Conservation (phyloP, 371 early-diverging fungal species). For the Syncephalastrum racemosum region DNA sequence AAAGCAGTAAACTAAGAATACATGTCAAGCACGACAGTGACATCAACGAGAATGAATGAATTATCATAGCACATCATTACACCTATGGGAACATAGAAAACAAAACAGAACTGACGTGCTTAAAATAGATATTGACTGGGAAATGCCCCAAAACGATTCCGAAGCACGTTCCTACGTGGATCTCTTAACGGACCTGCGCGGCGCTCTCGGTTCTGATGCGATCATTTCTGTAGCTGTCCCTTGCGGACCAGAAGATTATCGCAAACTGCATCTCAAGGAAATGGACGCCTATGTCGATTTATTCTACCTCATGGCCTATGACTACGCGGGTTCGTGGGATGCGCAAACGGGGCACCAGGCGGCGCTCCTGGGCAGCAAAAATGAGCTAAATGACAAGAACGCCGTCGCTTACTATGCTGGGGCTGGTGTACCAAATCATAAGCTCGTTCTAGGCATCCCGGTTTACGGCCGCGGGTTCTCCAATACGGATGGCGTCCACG, state of each 20-base stretch:
- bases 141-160: conserved; percentile 73
- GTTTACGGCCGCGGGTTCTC: conserved; percentile 86
- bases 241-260: conserved; percentile 61
- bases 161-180: conserved; percentile 78
- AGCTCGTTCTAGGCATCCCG: conserved; percentile 81
- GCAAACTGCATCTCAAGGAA: conserved; percentile 54
- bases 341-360: conserved; percentile 78
- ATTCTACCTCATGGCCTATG: conserved; percentile 83
- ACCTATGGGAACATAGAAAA: no score
- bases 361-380: conserved; percentile 68
- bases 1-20: no score
- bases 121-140: conserved; percentile 81
- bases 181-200: conserved; percentile 70
- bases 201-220: conserved; percentile 51
- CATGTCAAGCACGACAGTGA: background rate
- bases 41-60: no score
- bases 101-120: background rate
- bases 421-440: conserved; percentile 73
- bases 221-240: conserved; percentile 72
- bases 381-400: conserved; percentile 53
- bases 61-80: no score
- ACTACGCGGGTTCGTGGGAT: conserved; percentile 78
- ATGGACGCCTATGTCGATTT: conserved; percentile 69
- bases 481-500: conserved; percentile 69
- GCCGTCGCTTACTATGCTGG: conserved; percentile 68